phyloP scores from a whole-genome alignment of 768 basidiomycete genomes.

The Serendipita sp. region DNA sequence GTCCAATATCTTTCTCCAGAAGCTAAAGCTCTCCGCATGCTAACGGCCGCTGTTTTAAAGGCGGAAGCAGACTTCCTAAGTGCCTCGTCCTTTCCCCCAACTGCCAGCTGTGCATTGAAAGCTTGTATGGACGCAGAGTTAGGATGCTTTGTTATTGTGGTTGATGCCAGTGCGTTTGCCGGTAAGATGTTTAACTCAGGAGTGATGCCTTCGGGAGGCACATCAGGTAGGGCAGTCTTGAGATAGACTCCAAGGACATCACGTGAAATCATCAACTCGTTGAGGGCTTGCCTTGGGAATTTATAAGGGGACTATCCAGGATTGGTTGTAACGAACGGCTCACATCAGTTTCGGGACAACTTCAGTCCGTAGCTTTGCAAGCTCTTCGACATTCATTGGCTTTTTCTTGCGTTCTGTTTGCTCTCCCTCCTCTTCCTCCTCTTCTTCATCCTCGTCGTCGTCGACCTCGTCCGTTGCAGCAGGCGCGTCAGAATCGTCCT shows the following conservation, averaged over 20 bases:
- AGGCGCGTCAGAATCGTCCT: slow-evolving; percentile 11
- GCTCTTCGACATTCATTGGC: slow-evolving; percentile 57
- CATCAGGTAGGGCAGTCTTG: slow-evolving; percentile 24
- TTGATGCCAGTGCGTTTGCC: slow-evolving; percentile 35
- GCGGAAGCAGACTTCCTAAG: slow-evolving; percentile 56
- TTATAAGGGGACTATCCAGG: background rate
- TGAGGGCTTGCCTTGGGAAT: slow-evolving; percentile 43
- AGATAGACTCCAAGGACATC: slow-evolving; percentile 52
- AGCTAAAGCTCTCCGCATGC: slow-evolving; percentile 46
- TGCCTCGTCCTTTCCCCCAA: slow-evolving; percentile 71
- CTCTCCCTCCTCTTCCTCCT: slow-evolving; percentile 22
- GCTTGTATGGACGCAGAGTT: slow-evolving; percentile 49
- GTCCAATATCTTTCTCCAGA: slow-evolving; percentile 67
- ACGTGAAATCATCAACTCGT: slow-evolving; percentile 65
- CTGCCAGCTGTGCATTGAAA: slow-evolving; percentile 53
- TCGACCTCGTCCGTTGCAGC: slow-evolving; percentile 15
- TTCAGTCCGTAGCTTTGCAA: slow-evolving; percentile 57
- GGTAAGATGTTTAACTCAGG: slow-evolving; percentile 16
- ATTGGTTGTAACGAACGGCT: slow-evolving; percentile 21
- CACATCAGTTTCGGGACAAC: slow-evolving; percentile 59
- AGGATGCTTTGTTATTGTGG: slow-evolving; percentile 48
- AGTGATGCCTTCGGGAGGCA: slow-evolving; percentile 12
- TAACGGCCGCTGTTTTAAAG: slow-evolving; percentile 52
- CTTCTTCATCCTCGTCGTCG: slow-evolving; percentile 20
- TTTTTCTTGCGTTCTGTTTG: slow-evolving; percentile 13